Evolutionary conservation across 345 rosid species (phyloP).

Genomic region (Noccaea bulbosa): DNA sequence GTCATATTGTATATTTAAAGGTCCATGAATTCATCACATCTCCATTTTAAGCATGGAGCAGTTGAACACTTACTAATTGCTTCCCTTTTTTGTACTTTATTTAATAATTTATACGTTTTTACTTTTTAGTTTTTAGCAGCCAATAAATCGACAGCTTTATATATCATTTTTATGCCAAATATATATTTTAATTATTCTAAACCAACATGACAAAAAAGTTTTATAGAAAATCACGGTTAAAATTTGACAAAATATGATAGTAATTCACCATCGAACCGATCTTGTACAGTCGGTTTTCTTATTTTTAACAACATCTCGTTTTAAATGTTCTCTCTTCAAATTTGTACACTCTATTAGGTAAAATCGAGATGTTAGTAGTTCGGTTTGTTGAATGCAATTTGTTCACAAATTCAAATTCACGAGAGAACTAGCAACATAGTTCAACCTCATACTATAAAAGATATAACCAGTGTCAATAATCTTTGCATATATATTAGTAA

Average conservation of each 20-base stretch:
- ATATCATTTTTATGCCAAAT: neutral
- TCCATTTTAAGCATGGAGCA: constrained; percentile 36
- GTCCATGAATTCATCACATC: constrained; percentile 24
- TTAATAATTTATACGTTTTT: neutral
- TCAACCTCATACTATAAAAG: neutral
- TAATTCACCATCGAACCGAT: neutral
- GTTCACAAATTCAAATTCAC: neutral
- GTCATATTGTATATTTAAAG: constrained; percentile 10
- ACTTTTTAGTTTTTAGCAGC: neutral
- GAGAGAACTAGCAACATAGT: neutral
- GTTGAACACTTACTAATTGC: constrained; percentile 32
- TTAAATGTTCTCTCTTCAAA: neutral
- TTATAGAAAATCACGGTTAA: neutral
- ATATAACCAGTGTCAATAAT: too few species aligned
- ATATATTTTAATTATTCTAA: neutral
- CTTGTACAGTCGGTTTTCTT: neutral
- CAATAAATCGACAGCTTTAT: constrained; percentile 8
- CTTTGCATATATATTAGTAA: neutral
- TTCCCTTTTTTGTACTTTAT: constrained; percentile 3
- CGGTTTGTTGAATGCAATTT: neutral
- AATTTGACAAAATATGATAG: neutral
- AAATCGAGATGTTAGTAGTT: neutral
- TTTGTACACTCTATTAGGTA: neutral
- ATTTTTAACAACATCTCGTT: neutral
- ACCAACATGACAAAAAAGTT: neutral